Conservation (phyloP, 2,329 filamentous ascomycete genomes). For the Apiospora rasikravindrae region DNA sequence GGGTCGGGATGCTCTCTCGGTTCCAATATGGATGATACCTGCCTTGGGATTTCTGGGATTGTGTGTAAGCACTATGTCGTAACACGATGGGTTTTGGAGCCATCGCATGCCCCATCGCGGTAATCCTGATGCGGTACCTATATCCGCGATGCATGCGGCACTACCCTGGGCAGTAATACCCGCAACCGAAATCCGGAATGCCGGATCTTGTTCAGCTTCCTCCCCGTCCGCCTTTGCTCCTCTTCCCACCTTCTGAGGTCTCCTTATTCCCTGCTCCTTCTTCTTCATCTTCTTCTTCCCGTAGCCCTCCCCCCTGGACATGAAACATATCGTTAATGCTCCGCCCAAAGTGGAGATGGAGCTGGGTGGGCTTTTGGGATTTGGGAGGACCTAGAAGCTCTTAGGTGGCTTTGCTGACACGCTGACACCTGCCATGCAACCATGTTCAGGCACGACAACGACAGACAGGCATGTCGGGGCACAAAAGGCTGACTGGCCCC, state of each 20-base stretch:
- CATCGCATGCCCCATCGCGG: neutral
- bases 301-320: neutral
- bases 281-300: too few species aligned
- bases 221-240: neutral
- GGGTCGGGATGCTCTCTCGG: neutral
- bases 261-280: neutral
- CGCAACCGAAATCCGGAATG: constrained; percentile 4
- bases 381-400: neutral
- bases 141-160: neutral
- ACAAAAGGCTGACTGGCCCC: neutral
- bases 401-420: neutral
- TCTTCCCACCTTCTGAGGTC: too few species aligned
- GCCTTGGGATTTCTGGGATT: neutral
- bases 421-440: neutral
- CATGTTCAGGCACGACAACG: neutral
- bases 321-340: neutral
- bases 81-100: neutral
- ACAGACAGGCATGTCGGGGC: neutral
- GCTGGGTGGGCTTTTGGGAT: neutral
- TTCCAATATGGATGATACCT: neutral
- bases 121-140: constrained; percentile 1
- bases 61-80: neutral
- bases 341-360: neutral
- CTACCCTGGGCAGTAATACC: neutral
- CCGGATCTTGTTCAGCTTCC: neutral